Conservation (phyloP, 2,329 filamentous ascomycete genomes). For the Sordariomycetes sp. region DNA sequence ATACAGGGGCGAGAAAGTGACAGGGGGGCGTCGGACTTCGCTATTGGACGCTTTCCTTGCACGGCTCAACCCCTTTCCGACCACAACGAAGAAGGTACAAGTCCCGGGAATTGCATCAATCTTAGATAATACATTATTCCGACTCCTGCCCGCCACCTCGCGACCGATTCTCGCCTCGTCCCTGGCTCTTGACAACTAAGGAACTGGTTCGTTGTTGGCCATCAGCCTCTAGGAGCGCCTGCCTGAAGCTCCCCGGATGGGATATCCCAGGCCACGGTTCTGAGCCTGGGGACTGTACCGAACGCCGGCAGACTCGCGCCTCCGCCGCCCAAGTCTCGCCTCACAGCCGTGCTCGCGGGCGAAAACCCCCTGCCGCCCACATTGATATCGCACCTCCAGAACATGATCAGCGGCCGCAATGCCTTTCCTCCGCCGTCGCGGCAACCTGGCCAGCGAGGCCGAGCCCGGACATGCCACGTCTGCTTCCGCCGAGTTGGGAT, state of each 20-base stretch:
- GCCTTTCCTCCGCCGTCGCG: slow-evolving; percentile 52
- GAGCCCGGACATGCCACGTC: slow-evolving; percentile 18
- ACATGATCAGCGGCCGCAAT: slow-evolving; percentile 33
- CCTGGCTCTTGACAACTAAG: neutral
- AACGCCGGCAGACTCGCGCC: neutral
- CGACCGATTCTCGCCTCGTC: neutral
- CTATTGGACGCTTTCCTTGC: neutral
- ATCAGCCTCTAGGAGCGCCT: neutral
- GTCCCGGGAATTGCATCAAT: neutral
- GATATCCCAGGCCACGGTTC: neutral
- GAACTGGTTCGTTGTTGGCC: neutral
- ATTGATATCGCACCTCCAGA: slow-evolving; percentile 6
- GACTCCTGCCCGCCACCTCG: neutral
- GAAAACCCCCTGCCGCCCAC: neutral
- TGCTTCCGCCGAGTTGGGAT: neutral
- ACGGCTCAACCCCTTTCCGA: neutral
- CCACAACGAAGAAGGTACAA: neutral
- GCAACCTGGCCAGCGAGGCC: slow-evolving; percentile 47
- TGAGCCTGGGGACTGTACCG: neutral
- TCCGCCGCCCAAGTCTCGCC: neutral
- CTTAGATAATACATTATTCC: neutral
- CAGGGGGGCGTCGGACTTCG: neutral
- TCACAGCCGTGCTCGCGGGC: neutral
- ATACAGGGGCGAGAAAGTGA: neutral
- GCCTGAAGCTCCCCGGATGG: neutral